These are phyloP conservation scores for Boletus fagicola DNA, from an alignment of 768 basidiomycete species.

Conservation along the genomic window DNA sequence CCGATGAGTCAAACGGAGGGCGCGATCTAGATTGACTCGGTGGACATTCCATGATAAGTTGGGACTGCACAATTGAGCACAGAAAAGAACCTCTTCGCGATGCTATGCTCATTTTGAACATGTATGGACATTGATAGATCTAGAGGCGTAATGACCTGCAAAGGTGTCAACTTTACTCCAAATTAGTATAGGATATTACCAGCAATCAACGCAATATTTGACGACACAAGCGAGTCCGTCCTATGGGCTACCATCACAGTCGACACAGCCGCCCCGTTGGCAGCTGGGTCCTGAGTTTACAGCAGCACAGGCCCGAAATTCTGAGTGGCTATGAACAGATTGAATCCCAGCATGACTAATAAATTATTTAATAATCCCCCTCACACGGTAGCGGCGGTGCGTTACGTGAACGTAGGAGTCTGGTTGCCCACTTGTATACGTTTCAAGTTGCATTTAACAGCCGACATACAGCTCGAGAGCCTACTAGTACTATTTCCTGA, in stretches of 20 bases:
- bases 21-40: conserved; percentile 37
- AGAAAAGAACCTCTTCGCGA: conserved; percentile 31
- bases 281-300: too few relatives aligned
- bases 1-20: conserved; percentile 30
- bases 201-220: conserved; percentile 13
- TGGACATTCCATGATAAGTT: conserved; percentile 39
- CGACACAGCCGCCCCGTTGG: conserved; percentile 17
- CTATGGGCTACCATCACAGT: conserved; percentile 10
- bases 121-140: conserved; percentile 16
- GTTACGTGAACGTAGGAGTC: too few relatives aligned
- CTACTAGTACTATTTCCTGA: too few relatives aligned
- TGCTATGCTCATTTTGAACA: conserved; percentile 14
- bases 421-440: too few relatives aligned
- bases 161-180: neutral
- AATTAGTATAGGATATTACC: neutral
- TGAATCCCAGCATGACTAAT: too few relatives aligned
- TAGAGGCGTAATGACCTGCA: conserved; percentile 23
- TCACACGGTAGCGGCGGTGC: too few relatives aligned
- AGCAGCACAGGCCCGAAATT: too few relatives aligned
- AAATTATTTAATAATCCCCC: too few relatives aligned
- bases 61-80: conserved; percentile 14
- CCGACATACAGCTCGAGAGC: too few relatives aligned
- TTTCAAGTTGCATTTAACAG: too few relatives aligned
- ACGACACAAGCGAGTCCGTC: conserved; percentile 10
- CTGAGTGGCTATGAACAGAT: too few relatives aligned